Evolutionary conservation across 192 early-diverging fungal genomes (phyloP).

Genomic region (Coemansia sp.): DNA sequence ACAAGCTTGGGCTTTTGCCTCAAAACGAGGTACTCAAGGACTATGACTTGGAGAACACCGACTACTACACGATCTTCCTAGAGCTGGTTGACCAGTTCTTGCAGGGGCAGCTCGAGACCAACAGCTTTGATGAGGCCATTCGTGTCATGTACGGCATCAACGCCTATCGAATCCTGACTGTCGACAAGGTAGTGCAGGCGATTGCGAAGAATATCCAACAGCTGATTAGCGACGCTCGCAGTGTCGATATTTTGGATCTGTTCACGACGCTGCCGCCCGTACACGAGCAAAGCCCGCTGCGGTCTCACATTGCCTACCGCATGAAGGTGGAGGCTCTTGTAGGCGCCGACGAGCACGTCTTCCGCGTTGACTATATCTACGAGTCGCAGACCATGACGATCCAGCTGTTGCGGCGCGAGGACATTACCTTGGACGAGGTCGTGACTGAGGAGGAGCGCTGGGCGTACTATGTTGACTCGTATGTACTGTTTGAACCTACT

Average conservation of each 20-base stretch:
- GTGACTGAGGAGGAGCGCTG: constrained; percentile 90
- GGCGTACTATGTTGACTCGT: constrained; percentile 94
- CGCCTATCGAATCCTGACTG: constrained; percentile 83
- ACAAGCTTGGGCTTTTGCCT: constrained; percentile 41
- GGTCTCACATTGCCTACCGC: constrained; percentile 69
- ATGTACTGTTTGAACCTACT: constrained; percentile 82
- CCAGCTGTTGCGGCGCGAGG: constrained; percentile 86
- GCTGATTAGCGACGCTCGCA: constrained; percentile 66
- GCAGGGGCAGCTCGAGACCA: constrained; percentile 75
- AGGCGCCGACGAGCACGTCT: constrained; percentile 76
- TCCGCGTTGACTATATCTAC: constrained; percentile 73
- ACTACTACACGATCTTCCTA: constrained; percentile 79
- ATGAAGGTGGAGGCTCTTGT: constrained; percentile 69
- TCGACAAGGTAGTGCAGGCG: constrained; percentile 83
- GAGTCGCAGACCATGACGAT: constrained; percentile 68
- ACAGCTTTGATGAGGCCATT: constrained; percentile 82
- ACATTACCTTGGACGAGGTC: constrained; percentile 75
- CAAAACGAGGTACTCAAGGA: constrained; percentile 59
- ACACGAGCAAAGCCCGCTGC: constrained; percentile 56
- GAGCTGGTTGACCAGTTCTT: constrained; percentile 73
- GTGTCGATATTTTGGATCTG: constrained; percentile 61
- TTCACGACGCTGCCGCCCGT: constrained; percentile 57
- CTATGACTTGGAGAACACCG: constrained; percentile 58
- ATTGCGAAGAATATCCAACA: constrained; percentile 78
- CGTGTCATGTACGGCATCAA: constrained; percentile 86